Percentiles rank a stretch among this genome's conserved stretches.
phyloP scores from a whole-genome alignment of 83 land plant genomes.

The Larix sibirica region DNA sequence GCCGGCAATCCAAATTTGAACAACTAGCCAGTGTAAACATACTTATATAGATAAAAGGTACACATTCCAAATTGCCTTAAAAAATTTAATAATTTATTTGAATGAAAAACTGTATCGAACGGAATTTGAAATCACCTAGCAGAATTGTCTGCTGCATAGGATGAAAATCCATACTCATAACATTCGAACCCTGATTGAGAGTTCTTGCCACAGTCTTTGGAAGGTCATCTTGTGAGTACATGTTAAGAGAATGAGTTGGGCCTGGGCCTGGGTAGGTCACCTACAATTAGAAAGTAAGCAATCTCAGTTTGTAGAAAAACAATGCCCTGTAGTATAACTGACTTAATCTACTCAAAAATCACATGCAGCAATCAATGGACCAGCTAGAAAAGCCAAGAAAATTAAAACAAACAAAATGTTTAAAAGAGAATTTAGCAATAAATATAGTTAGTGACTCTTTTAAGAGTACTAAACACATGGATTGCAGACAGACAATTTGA shows the following conservation, averaged over 20 bases:
- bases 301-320: background rate
- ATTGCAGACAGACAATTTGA: background rate
- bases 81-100: background rate
- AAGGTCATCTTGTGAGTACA: conserved; percentile 78
- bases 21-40: background rate
- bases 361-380: background rate
- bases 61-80: background rate
- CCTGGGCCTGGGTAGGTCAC: conserved; percentile 36
- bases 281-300: conserved; percentile 12
- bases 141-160: conserved; percentile 81
- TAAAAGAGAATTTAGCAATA: background rate
- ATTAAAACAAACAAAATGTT: background rate
- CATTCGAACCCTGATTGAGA: conserved; percentile 83
- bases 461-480: background rate
- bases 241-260: conserved; percentile 43
- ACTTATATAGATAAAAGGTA: background rate
- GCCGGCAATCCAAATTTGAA: background rate
- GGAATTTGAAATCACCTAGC: conserved; percentile 47
- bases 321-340: background rate
- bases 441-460: background rate
- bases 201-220: conserved; percentile 76
- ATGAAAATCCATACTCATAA: conserved; percentile 96
- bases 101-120: background rate
- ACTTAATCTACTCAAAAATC: background rate
- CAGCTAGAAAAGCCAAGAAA: background rate